Evolutionary conservation across 2,329 filamentous ascomycete genomes (phyloP).

Genomic region (Bipolaris gigantea): DNA sequence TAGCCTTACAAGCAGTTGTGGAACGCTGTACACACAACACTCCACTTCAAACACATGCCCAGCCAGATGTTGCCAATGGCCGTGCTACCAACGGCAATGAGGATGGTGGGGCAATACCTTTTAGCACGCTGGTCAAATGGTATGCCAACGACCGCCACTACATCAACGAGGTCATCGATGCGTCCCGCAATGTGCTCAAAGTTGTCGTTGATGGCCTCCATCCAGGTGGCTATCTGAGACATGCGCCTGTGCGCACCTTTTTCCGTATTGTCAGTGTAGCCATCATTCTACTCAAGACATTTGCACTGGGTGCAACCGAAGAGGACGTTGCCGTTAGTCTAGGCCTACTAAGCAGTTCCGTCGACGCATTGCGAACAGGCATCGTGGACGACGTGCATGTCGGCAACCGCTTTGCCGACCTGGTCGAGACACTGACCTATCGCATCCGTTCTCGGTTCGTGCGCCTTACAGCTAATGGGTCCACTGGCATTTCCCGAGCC

Average conservation of each 20-base stretch:
- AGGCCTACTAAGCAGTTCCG: conserved; percentile 72
- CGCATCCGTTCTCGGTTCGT: conserved; percentile 72
- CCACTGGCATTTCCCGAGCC: conserved; percentile 44
- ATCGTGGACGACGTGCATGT: conserved; percentile 85
- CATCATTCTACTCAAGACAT: conserved; percentile 83
- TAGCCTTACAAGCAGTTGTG: conserved; percentile 91
- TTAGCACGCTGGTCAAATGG: conserved; percentile 51
- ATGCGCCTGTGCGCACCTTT: conserved; percentile 81
- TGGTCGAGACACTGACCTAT: conserved; percentile 77
- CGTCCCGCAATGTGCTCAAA: conserved; percentile 73
- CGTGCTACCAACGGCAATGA: conserved; percentile 25
- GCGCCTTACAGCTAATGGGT: conserved; percentile 57
- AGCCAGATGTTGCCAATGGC: conserved; percentile 26
- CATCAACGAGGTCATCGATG: conserved; percentile 72
- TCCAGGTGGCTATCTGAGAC: conserved; percentile 75
- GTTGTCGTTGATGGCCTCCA: conserved; percentile 77
- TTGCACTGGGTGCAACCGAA: conserved; percentile 77
- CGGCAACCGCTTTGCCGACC: conserved; percentile 79
- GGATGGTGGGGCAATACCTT: conserved; percentile 50
- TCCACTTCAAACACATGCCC: conserved; percentile 41
- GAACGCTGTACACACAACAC: conserved; percentile 85
- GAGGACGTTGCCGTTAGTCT: conserved; percentile 77
- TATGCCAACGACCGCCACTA: conserved; percentile 64
- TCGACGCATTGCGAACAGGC: conserved; percentile 72
- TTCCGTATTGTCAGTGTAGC: conserved; percentile 84